A percentile compares a stretch with the other conserved stretches of the same genome.
These are phyloP conservation scores for Microbotryum scabiosae DNA, from an alignment of 1,284 basidiomycete species.

Conservation along the genomic window DNA sequence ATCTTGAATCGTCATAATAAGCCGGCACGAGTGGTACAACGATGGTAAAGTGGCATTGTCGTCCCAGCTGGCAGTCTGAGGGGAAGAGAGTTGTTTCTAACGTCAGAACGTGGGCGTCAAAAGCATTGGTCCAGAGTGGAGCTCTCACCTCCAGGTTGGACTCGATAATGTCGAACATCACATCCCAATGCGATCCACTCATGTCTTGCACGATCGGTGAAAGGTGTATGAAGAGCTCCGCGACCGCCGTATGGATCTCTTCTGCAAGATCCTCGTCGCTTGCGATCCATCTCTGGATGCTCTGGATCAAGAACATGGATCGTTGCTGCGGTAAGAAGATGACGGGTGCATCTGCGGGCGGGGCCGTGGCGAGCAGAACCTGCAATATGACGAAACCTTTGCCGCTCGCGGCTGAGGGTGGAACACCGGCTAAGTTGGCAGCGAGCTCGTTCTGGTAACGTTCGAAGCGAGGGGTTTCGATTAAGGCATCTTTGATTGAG, in stretches of 20 bases:
- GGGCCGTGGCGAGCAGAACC: conserved; percentile 66
- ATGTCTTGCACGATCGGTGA: conserved; percentile 83
- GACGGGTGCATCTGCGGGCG: conserved; percentile 65
- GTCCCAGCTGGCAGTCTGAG: conserved; percentile 54
- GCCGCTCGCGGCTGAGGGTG: conserved; percentile 53
- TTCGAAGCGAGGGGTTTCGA: conserved; percentile 64
- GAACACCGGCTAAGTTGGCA: conserved; percentile 63
- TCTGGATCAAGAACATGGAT: conserved; percentile 80
- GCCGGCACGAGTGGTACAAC: conserved; percentile 58
- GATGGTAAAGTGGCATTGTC: conserved; percentile 55
- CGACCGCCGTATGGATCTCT: conserved; percentile 67
- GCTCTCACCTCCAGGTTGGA: conserved; percentile 68
- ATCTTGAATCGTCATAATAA: conserved; percentile 64
- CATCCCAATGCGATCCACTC: conserved; percentile 80
- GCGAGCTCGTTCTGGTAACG: conserved; percentile 85
- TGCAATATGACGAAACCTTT: conserved; percentile 63
- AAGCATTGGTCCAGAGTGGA: not conserved
- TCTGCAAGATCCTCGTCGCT: conserved; percentile 59
- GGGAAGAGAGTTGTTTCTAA: not conserved
- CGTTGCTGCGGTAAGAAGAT: conserved; percentile 80
- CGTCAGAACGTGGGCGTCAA: not conserved
- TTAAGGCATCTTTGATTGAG: conserved; percentile 54
- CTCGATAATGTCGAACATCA: conserved; percentile 83
- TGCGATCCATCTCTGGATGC: conserved; percentile 72
- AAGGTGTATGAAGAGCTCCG: conserved; percentile 64